Base-by-base conservation (phyloP, 805 yeast genomes). In the Blastobotrys parvus region DNA sequence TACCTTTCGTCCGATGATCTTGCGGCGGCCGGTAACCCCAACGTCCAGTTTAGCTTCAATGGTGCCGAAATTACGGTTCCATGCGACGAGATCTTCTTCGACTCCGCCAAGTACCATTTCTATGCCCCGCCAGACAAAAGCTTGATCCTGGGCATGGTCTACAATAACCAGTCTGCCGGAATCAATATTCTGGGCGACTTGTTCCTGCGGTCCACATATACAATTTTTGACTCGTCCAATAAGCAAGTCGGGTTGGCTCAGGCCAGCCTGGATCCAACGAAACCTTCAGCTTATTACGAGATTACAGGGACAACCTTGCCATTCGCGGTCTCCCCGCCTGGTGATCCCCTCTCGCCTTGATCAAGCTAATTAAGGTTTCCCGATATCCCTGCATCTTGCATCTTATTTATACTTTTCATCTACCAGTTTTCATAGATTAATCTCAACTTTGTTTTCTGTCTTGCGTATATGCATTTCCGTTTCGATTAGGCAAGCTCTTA, bases 221-320 rank as follows among this genome's bases (percentile, higher is more conserved):
- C 75, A 18, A 84, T 80, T 11, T 78, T 72, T 58, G 82, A 82
- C 56, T 62, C 79, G 41, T 84, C 78, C 23, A 70, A 69, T 47
- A 58, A 59, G 37, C 63, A 71, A 50, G 62, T 79, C 27, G 76
- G 80, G 1, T 51, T 82, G 44, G 85, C 79, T 4, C 76, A 70
- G 54, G 71, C 72, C 25, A 49, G 44, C 35, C 56, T 47, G 50
- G 51, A 58, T 48, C n/a, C n/a, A n/a, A 45, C 55, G 13, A 51
- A 44, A 11, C 44, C 40, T 17, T 15, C 57, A 3, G 38, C 55
- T 15, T 39, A 55, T 22, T 54, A 56, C 38, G 56, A 46, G 7
- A 55, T 60, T 39, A 17, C 36, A 5, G n/a, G 32, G 4, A 13
- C 32, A 29, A 29, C 32, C 16, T 13, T 29, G 11, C 32, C 32